These are phyloP conservation scores for Scheffersomyces spartinae DNA, from an alignment of 805 yeast genomes.

Conservation along the genomic window DNA sequence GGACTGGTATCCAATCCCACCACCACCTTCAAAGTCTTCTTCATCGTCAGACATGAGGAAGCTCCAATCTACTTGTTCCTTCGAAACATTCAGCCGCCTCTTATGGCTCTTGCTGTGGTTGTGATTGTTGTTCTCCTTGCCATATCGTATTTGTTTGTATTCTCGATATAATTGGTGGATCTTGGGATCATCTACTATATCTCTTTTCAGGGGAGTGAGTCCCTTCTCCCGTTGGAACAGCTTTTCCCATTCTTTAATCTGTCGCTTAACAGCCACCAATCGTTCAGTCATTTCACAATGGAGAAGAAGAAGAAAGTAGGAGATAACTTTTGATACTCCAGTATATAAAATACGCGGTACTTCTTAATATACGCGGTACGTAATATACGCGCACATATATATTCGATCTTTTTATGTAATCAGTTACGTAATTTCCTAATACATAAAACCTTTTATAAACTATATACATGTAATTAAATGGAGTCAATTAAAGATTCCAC, in stretches of 20 bases:
- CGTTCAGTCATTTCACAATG: too few relatives aligned
- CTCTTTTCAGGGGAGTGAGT: conserved; percentile 20
- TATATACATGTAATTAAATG: too few relatives aligned
- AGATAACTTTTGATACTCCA: too few relatives aligned
- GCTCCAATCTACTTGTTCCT: neutral
- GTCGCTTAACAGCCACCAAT: conserved; percentile 11
- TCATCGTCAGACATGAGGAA: conserved; percentile 4
- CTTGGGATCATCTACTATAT: conserved; percentile 17
- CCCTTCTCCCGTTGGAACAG: conserved; percentile 15
- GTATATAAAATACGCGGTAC: too few relatives aligned
- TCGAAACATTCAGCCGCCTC: neutral
- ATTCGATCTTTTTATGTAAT: too few relatives aligned
- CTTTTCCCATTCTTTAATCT: conserved; percentile 30
- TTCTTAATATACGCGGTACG: too few relatives aligned
- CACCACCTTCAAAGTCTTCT: conserved; percentile 5
- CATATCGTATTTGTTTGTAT: conserved; percentile 9
- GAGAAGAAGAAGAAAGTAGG: too few relatives aligned
- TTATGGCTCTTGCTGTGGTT: conserved; percentile 1
- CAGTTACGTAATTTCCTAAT: too few relatives aligned
- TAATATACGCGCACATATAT: too few relatives aligned
- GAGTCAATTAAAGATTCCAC: too few relatives aligned
- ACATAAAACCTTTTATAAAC: too few relatives aligned
- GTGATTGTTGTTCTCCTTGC: neutral
- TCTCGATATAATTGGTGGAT: conserved; percentile 20
- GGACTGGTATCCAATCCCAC: too few relatives aligned